Evolutionary conservation across 75 land plant genomes (phyloP).

Genomic region (Pseudotsuga menziesii): DNA sequence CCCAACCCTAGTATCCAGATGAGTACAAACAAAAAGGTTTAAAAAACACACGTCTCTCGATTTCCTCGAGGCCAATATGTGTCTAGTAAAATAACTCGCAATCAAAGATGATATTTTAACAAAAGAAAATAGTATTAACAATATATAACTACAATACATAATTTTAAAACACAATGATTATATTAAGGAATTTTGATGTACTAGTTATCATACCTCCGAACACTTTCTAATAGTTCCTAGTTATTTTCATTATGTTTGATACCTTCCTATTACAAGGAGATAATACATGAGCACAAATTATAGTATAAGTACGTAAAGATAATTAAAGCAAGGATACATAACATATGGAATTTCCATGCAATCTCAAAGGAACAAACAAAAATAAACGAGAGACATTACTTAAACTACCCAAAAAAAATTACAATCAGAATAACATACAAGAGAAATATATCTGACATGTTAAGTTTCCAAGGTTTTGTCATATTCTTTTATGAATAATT

Average conservation of each 20-base stretch:
- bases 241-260: slow-evolving; percentile 84
- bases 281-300: no score
- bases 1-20: background rate
- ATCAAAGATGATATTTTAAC: background rate
- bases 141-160: background rate
- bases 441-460: slow-evolving; percentile 25
- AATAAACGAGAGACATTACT: background rate
- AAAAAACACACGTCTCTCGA: no score
- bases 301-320: background rate
- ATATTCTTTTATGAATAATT: slow-evolving; percentile 97
- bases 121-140: no score
- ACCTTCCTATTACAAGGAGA: slow-evolving; percentile 46
- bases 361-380: background rate
- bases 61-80: no score
- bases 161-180: background rate
- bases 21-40: background rate
- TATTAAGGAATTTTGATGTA: background rate
- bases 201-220: slow-evolving; percentile 56
- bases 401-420: background rate
- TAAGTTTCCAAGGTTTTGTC: slow-evolving; percentile 97
- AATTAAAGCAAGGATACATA: background rate
- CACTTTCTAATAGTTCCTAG: slow-evolving; percentile 84
- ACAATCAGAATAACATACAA: background rate
- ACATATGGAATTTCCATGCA: background rate
- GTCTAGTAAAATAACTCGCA: background rate